phyloP scores from a whole-genome alignment of 345 rosid species.

The Stellera chamaejasme region DNA sequence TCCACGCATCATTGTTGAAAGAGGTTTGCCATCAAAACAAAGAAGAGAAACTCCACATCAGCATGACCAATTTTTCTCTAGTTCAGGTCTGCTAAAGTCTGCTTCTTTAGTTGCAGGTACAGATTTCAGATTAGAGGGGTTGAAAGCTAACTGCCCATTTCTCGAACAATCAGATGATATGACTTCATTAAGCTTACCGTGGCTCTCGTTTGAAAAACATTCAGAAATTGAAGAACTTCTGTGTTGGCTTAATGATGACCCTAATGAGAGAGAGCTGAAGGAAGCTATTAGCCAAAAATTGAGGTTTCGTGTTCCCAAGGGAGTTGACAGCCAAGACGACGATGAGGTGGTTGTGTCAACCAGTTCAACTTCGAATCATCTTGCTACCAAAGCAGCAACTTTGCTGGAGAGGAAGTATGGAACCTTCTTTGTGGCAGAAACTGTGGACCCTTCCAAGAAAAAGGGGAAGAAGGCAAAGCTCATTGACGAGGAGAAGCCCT shows the following conservation, averaged over 20 bases:
- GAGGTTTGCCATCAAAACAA: constrained; percentile 46
- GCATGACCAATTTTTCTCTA: not conserved
- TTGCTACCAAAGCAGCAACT: constrained; percentile 58
- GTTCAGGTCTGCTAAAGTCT: constrained; percentile 13
- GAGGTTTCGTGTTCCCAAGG: constrained; percentile 40
- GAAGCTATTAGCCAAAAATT: constrained; percentile 62
- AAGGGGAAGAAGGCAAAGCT: constrained; percentile 42
- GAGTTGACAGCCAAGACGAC: constrained; percentile 21
- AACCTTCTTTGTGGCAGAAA: constrained; percentile 35
- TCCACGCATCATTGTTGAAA: constrained; percentile 65
- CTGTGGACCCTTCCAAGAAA: constrained; percentile 30
- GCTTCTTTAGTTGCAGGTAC: constrained; percentile 14
- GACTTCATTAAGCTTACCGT: constrained; percentile 30
- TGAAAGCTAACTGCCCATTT: constrained; percentile 52
- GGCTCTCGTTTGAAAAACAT: constrained; percentile 65
- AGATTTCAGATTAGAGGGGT: constrained; percentile 31
- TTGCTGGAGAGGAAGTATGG: constrained; percentile 72
- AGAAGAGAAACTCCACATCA: constrained; percentile 15
- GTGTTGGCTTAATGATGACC: constrained; percentile 57
- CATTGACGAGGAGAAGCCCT: constrained; percentile 42
- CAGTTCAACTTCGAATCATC: constrained; percentile 20
- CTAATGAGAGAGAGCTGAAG: constrained; percentile 68
- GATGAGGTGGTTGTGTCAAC: constrained; percentile 19
- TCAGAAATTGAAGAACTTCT: constrained; percentile 61
- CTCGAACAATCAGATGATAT: constrained; percentile 28